phyloP scores from a whole-genome alignment of 306 rosid species.

The Arachis stenosperma region DNA sequence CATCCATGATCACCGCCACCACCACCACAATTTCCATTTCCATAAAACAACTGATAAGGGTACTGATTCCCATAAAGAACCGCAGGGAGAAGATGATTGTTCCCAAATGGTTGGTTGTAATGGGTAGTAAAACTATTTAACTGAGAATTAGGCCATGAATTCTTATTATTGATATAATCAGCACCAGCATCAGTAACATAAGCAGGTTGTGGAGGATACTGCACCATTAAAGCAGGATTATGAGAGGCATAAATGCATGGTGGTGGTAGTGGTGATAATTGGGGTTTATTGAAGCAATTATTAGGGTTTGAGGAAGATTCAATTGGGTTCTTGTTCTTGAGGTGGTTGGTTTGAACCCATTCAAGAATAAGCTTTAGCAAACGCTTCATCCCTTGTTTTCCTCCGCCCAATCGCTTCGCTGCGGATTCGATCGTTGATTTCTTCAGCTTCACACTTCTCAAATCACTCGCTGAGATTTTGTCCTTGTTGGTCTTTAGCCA shows the following conservation, averaged over 20 bases:
- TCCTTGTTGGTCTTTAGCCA: conserved; percentile 68
- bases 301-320: too few species aligned
- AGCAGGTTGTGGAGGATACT: not conserved
- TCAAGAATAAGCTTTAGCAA: conserved; percentile 65
- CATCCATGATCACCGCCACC: conserved; percentile 34
- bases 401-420: conserved; percentile 65
- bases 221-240: not conserved
- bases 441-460: conserved; percentile 66
- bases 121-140: not conserved
- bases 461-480: conserved; percentile 63
- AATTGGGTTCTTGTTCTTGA: conserved; percentile 48
- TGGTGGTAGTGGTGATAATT: too few species aligned
- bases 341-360: conserved; percentile 75
- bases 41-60: not conserved
- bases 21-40: conserved; percentile 17
- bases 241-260: conserved; percentile 35
- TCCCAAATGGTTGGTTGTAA: not conserved
- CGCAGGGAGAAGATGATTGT: not conserved
- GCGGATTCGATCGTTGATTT: conserved; percentile 65
- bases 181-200: conserved; percentile 26
- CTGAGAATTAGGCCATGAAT: not conserved
- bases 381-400: conserved; percentile 67
- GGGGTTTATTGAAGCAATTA: too few species aligned
- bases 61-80: not conserved
- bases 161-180: too few species aligned